Evolutionary conservation across 2,329 filamentous ascomycete genomes (phyloP), one percentile per base, ranked within the genome.

Genomic region (Mariannaea sp.): DNA sequence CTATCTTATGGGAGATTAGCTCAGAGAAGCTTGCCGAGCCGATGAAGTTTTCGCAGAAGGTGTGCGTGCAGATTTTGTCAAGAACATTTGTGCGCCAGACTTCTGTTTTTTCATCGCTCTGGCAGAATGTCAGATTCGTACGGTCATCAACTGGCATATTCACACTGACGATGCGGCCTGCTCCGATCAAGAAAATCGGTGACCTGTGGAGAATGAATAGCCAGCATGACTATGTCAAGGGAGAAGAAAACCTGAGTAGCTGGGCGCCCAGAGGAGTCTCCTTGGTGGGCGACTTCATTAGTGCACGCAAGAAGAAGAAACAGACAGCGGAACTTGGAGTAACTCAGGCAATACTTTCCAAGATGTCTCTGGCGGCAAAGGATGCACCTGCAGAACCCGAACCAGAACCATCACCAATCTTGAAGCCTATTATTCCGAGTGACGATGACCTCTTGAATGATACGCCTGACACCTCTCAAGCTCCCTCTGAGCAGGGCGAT

Each of bases 151-250:
- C 90, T 16, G 86, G 85, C 38, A 90, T 96, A 53, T 99, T 96
- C 73, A 92, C 90, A 1, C 77, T 97, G 43, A 86, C 86, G 5
- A 87, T 97, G 71, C 87, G 91, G 24, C 94, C 94, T 0, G 87
- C 90, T 7, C 92, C 92, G 3, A 92, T 96, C 44, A 97, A 97
- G 73, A 84, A 90, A 40, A 90, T 92, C 1, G 91, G 91, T 3
- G 94, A 99, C 69, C 79, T 99, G 10, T 99, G 94, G 94, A 85
- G 94, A 49, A 91, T 97, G 85, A 95, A 92, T 71, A 97, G 92
- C 13, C 87, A 90, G 55, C 89, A 96, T 65, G 91, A 96, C 70
- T 97, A 97, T 68, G 90, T 99, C 65, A 97, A 96, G 71, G 94
- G 94, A 49, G 92, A 99, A 73, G 94, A 99, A 71, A 81, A 87